These are phyloP conservation scores for Bothriochloa decipiens DNA, from an alignment of 176 grass and related monocot species.

Conservation along the genomic window DNA sequence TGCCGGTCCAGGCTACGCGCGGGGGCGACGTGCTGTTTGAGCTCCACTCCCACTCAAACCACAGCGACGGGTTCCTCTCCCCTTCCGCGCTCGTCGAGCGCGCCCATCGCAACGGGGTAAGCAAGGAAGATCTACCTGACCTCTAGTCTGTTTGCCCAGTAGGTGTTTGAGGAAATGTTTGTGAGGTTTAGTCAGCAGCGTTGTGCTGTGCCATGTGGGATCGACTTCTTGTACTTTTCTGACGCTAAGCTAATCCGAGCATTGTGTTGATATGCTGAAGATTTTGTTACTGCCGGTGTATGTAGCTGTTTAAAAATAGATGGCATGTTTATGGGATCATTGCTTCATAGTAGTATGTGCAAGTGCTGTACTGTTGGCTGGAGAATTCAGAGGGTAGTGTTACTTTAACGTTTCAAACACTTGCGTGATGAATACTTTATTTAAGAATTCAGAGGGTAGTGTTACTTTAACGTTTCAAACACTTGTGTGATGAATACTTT, in stretches of 20 bases:
- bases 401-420: not conserved
- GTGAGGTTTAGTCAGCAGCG: not conserved
- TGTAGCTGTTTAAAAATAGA: not conserved
- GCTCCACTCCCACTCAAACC: constrained; percentile 86
- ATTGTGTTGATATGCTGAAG: not conserved
- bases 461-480: not conserved
- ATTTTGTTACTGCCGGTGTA: not conserved
- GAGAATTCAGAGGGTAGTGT: not conserved
- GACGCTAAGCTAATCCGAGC: not conserved
- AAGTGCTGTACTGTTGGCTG: not conserved
- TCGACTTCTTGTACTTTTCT: not conserved
- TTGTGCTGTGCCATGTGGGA: not conserved
- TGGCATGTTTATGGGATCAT: not conserved
- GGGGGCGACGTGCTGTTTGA: constrained; percentile 64
- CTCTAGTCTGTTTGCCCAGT: not conserved
- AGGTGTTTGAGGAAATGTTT: constrained; percentile 44
- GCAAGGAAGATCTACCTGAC: not conserved
- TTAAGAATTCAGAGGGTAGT: not conserved
- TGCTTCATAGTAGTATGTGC: not conserved
- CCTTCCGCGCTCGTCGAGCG: constrained; percentile 83
- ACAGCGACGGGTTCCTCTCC: constrained; percentile 89
- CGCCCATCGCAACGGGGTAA: constrained; percentile 79
- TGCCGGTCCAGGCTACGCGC: constrained; percentile 43
- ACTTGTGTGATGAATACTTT: not conserved
- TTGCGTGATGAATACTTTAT: not conserved